Conservation (phyloP, 768 basidiomycete genomes). For the Mycena vulgaris region DNA sequence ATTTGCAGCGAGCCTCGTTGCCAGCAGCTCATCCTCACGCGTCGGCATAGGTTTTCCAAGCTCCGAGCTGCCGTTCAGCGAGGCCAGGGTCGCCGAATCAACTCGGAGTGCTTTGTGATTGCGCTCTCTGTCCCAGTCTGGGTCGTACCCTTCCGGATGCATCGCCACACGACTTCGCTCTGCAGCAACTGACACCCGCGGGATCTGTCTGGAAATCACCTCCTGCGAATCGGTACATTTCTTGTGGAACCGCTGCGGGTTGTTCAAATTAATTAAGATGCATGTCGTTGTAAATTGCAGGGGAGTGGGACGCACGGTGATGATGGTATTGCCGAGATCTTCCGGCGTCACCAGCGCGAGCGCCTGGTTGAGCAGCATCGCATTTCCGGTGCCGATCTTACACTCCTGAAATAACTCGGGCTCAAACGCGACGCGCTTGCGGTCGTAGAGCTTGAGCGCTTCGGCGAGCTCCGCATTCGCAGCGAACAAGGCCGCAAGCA, state of each 20-base stretch:
- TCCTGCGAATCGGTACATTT: slow-evolving; percentile 90
- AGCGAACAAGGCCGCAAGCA: slow-evolving; percentile 13
- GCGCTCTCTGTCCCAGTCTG: slow-evolving; percentile 41
- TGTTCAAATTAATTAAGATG: neutral
- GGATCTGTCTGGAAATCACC: slow-evolving; percentile 88
- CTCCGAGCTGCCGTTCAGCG: slow-evolving; percentile 46
- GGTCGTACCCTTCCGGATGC: slow-evolving; percentile 58
- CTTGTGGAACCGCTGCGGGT: slow-evolving; percentile 82
- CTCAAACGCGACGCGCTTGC: slow-evolving; percentile 24
- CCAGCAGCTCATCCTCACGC: slow-evolving; percentile 44
- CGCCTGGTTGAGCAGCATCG: slow-evolving; percentile 79
- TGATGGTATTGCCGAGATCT: slow-evolving; percentile 76
- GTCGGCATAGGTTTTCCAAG: slow-evolving; percentile 65
- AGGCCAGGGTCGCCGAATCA: no score
- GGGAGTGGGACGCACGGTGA: slow-evolving; percentile 67
- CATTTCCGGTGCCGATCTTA: slow-evolving; percentile 87
- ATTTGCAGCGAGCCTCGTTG: slow-evolving; percentile 12
- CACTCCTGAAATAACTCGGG: no score
- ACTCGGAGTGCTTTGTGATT: slow-evolving; percentile 43
- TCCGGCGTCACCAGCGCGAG: slow-evolving; percentile 80
- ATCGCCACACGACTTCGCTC: slow-evolving; percentile 57
- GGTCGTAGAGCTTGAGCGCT: slow-evolving; percentile 21
- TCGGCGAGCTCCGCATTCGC: slow-evolving; percentile 28
- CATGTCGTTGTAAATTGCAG: slow-evolving; percentile 9
- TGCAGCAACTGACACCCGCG: slow-evolving; percentile 90